Base-by-base conservation (phyloP, 805 yeast genomes). In the Nakazawaea peltata region DNA sequence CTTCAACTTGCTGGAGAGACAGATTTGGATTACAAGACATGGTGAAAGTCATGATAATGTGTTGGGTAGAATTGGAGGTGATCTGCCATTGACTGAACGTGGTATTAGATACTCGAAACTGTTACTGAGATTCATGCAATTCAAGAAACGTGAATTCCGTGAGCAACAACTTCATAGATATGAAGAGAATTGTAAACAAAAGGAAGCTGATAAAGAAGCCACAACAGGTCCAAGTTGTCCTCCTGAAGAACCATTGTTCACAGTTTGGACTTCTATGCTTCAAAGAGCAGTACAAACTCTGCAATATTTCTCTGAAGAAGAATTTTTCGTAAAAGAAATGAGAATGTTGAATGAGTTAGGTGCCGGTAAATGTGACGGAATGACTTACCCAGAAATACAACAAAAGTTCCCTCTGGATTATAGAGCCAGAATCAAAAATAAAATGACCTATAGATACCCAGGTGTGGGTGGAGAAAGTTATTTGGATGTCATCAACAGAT, bases 381-480 rank as follows among this genome's bases (percentile, higher is more conserved):
- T 88, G 80, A 88, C 97, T 0, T 88, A 92, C 51, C 79, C 77
- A 35, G 94, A 90, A 46, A 88, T 90, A 44, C 83, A 80, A 53
- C 61, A 58, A 9, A 61, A 64, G 42, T 74, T 68, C 48, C 95
- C 97, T 0, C 71, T 71, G 25, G 97, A 90, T 54, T 90, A 80
- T 51, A 74, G 71, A 28, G 71, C 86, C 13, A 71, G 97, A 40
- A 59, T 85, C 45, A 64, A 68, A 28, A 81, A 86, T 56, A 90
- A 90, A 57, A 66, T 90, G 47, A 66, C 80, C 13, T 90, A 90
- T 57, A 66, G 98, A 41, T 90, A 90, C 52, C 98, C 97, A 1
- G 98, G 98, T 4, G 83, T 86, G 33, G 97, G 97, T 6, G 98
- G 98, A 13, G 98, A 90, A 57, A 83, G 95, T 0, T 90, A 90